Evolutionary conservation across 768 basidiomycete genomes (phyloP).

Genomic region (Tricholoma matsutake): DNA sequence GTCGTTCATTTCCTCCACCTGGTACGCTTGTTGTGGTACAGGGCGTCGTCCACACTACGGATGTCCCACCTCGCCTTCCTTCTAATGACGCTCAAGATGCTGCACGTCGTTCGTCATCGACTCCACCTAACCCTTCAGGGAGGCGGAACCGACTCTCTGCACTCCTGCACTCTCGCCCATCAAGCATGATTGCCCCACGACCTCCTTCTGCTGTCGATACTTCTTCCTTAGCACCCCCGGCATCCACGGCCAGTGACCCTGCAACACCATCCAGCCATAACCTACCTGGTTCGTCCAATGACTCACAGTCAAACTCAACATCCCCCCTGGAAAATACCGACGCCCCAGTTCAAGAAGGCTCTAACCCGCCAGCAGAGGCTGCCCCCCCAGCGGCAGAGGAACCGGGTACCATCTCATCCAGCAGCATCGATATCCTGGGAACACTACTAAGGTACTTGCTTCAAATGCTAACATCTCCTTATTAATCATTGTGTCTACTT

Average conservation of each 20-base stretch:
- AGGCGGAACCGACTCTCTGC: conserved; percentile 31
- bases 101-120: conserved; percentile 29
- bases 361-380: conserved; percentile 11
- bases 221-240: conserved; percentile 1
- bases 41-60: conserved; percentile 78
- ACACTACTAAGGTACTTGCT: conserved; percentile 70
- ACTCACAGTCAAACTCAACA: neutral
- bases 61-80: conserved; percentile 43
- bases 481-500: conserved; percentile 3
- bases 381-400: conserved; percentile 12
- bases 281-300: neutral
- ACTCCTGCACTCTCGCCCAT: conserved; percentile 35
- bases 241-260: conserved; percentile 11
- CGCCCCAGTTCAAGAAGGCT: neutral
- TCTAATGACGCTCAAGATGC: conserved; percentile 15
- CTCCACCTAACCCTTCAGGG: conserved; percentile 17
- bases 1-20: conserved; percentile 58
- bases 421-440: conserved; percentile 79
- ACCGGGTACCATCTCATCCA: conserved; percentile 51
- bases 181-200: conserved; percentile 15
- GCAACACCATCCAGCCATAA: conserved; percentile 6
- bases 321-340: neutral
- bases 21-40: conserved; percentile 82
- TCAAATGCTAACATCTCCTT: conserved; percentile 1
- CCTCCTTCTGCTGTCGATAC: conserved; percentile 11